These are phyloP conservation scores for Cryptosporidium xiaoi DNA, from an alignment of 169 alveolate species.

Conservation along the genomic window DNA sequence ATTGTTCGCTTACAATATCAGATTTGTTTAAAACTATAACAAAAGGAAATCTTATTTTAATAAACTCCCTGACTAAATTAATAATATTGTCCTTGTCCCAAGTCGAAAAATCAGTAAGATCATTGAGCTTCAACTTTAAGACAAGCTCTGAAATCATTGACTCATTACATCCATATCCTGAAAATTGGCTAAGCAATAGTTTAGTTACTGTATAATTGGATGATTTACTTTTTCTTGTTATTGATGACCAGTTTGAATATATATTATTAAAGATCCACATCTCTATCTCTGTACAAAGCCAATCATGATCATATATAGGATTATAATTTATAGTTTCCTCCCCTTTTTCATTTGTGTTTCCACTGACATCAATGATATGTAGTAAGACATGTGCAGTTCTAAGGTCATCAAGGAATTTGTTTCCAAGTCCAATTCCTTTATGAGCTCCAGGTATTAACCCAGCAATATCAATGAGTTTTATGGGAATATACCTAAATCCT, in stretches of 20 bases:
- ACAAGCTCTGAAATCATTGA: slow-evolving; percentile 63
- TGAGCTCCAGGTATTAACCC: slow-evolving; percentile 81
- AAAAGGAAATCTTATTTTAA: slow-evolving; percentile 80
- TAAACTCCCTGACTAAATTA: slow-evolving; percentile 68
- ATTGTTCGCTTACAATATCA: slow-evolving; percentile 76
- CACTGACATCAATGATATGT: slow-evolving; percentile 81
- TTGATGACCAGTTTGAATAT: slow-evolving; percentile 79
- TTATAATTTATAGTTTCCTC: slow-evolving; percentile 82
- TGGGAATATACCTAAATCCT: slow-evolving; percentile 77
- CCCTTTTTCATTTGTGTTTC: slow-evolving; percentile 84
- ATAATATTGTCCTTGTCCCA: slow-evolving; percentile 76
- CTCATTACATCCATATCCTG: slow-evolving; percentile 80
- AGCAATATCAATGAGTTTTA: slow-evolving; percentile 79
- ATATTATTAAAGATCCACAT: slow-evolving; percentile 84
- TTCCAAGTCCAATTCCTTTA: slow-evolving; percentile 80
- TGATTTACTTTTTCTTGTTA: slow-evolving; percentile 78
- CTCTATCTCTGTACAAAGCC: slow-evolving; percentile 82
- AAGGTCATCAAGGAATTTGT: slow-evolving; percentile 79
- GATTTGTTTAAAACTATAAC: slow-evolving; percentile 82
- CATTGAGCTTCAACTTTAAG: slow-evolving; percentile 74
- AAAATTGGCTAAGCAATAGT: slow-evolving; percentile 76
- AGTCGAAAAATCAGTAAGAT: slow-evolving; percentile 72
- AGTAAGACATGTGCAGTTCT: slow-evolving; percentile 79
- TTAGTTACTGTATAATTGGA: slow-evolving; percentile 73
- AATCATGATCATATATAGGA: slow-evolving; percentile 82